Base-by-base conservation (phyloP, 2,329 filamentous ascomycete genomes). In the Fusarium transvaalense region DNA sequence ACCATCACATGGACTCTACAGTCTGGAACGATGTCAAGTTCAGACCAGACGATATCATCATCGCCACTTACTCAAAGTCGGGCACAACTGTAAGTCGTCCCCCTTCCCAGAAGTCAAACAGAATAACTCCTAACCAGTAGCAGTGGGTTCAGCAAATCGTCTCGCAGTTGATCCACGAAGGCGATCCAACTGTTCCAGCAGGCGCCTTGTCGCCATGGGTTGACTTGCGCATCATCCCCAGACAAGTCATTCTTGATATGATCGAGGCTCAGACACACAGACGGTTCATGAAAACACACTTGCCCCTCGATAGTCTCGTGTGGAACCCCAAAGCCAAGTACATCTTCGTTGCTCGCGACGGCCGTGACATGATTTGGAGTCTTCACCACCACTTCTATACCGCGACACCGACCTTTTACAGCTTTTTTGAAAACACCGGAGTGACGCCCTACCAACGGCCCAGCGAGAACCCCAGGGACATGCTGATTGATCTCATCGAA, bases 61-160 rank as follows among this genome's bases (percentile, higher is more conserved):
- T 64, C 4, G n/a, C 43, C 2, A 64, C 61, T 0, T 58, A 50
- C 19, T 53, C 59, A 4, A 64, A 64, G 21, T 64, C 61, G 1
- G 61, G 61, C 19, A 64, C 61, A 7, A 64, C 61, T 2, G 61
- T 64, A 45, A 4, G 60, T 7, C 2, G 4, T 8, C 5, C 9
- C 10, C 9, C 10, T 10, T 3, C 8, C 14, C 6, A 17, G 5
- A 17, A 10, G 23, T 25, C 39, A 14, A 25, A 4, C 29, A 29
- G 3, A 17, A 25, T 7, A 23, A 17, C 13, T 1, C 3, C 2
- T 10, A 1, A n/a, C 15, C 25, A 32, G 29, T 12, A 10, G 0
- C 3, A 64, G 61, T 64, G 59, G 61, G n/a, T 45, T 15, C 61
- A 64, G 15, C 61, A 64, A 13, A 64, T 64, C 3, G 59, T 64